Conservation (phyloP, 768 basidiomycete species). For the Hemileccinum impolitum region DNA sequence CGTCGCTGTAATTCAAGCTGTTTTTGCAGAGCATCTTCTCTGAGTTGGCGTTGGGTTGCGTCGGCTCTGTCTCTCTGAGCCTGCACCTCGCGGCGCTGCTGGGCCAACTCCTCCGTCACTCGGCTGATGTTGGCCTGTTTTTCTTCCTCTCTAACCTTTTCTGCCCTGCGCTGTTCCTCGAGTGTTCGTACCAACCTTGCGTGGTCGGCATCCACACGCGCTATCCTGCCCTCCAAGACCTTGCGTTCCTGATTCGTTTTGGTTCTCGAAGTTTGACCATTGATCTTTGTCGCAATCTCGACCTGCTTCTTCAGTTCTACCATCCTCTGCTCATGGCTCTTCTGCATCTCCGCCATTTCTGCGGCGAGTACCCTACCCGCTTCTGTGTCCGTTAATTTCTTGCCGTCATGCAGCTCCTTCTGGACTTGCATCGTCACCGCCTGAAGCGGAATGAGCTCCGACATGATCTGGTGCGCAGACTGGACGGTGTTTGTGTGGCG, state of each 20-base stretch:
- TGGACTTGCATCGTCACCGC: slow-evolving; percentile 44
- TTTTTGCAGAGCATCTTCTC: background rate
- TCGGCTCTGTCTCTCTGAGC: background rate
- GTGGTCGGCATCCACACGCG: background rate
- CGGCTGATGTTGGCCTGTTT: background rate
- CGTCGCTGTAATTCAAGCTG: background rate
- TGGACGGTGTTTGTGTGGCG: slow-evolving; percentile 37
- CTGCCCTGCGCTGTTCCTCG: background rate
- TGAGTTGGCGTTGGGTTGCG: background rate
- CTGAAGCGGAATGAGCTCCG: slow-evolving; percentile 33
- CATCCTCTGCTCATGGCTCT: slow-evolving; percentile 39
- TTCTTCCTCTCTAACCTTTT: background rate
- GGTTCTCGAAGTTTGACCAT: background rate
- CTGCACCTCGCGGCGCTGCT: background rate
- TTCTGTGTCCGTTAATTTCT: slow-evolving; percentile 41
- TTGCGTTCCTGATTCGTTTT: background rate
- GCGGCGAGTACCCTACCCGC: slow-evolving; percentile 45
- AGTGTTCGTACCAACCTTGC: background rate
- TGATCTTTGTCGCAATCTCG: slow-evolving; percentile 32
- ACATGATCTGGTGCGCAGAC: slow-evolving; percentile 41
- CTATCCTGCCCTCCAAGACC: background rate
- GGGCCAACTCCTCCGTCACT: background rate
- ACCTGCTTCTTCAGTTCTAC: slow-evolving; percentile 38
- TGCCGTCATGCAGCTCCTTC: slow-evolving; percentile 40
- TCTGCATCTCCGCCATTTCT: slow-evolving; percentile 38